Conservation (phyloP, 192 early-diverging fungal species). For the Ambispora gerdemannii region DNA sequence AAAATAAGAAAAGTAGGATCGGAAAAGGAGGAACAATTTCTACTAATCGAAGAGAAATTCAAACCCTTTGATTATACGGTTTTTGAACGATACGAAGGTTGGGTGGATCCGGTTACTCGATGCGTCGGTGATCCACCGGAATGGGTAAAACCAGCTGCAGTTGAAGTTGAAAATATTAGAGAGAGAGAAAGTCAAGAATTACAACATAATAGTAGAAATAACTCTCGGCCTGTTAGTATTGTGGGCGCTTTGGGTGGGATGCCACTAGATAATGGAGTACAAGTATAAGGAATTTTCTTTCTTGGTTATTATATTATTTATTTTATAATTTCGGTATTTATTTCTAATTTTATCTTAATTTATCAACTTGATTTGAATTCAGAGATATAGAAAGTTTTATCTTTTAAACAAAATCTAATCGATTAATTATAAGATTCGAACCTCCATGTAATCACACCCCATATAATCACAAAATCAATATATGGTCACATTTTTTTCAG, state of each 20-base stretch:
- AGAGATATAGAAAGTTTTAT: too few relatives aligned
- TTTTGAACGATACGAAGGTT: conserved; percentile 68
- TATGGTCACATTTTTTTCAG: too few relatives aligned
- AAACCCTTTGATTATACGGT: conserved; percentile 79
- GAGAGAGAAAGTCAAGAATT: conserved; percentile 28
- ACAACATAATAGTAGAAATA: neutral
- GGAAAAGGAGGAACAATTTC: conserved; percentile 43
- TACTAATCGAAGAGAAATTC: conserved; percentile 69
- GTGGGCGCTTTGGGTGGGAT: conserved; percentile 8
- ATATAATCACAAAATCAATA: too few relatives aligned
- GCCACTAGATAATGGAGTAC: conserved; percentile 8
- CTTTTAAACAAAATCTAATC: too few relatives aligned
- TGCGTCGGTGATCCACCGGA: conserved; percentile 64
- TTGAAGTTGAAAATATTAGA: conserved; percentile 22
- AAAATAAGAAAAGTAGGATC: conserved; percentile 36
- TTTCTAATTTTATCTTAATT: too few relatives aligned
- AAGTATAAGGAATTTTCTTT: conserved; percentile 14
- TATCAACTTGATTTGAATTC: too few relatives aligned
- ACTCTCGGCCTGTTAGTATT: neutral
- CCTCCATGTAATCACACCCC: too few relatives aligned
- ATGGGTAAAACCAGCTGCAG: conserved; percentile 53
- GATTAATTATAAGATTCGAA: too few relatives aligned
- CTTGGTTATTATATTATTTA: too few relatives aligned
- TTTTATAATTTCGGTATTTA: too few relatives aligned
- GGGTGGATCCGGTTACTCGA: conserved; percentile 57